phyloP scores from a whole-genome alignment of 371 early-diverging fungal genomes.

The Mucor irregularis region DNA sequence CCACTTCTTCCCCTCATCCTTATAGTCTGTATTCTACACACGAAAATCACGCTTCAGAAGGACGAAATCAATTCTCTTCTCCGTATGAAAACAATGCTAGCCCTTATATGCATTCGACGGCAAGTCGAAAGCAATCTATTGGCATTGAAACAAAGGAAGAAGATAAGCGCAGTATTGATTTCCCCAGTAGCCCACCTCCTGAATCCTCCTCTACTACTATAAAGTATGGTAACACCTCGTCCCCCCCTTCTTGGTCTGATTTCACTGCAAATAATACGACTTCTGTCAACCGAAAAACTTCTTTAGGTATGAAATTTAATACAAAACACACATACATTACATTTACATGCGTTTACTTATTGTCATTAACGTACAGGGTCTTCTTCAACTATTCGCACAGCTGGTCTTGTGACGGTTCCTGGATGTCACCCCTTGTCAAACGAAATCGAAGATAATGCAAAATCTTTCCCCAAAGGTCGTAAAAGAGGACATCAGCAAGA shows the following conservation, averaged over 20 bases:
- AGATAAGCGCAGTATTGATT: slow-evolving; percentile 13
- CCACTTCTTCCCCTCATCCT: background rate
- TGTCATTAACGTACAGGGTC: background rate
- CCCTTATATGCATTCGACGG: slow-evolving; percentile 3
- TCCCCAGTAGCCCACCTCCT: slow-evolving; percentile 21
- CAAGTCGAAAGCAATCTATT: background rate
- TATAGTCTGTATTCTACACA: background rate
- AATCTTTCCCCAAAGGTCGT: background rate
- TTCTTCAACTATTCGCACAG: slow-evolving; percentile 7
- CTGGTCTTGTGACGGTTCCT: slow-evolving; percentile 14
- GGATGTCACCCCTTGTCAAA: slow-evolving; percentile 14
- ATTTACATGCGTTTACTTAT: background rate
- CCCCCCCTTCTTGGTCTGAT: slow-evolving; percentile 2
- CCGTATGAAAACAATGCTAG: slow-evolving; percentile 4
- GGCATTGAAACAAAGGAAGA: background rate
- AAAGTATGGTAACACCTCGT: background rate
- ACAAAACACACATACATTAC: background rate
- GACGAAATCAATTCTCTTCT: background rate
- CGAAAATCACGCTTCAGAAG: background rate
- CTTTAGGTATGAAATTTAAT: slow-evolving; percentile 10
- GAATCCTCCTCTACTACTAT: background rate
- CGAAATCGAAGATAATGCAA: slow-evolving; percentile 11
- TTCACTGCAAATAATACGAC: background rate
- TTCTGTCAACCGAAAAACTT: background rate
- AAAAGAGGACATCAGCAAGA: slow-evolving; percentile 5